Base-by-base conservation (phyloP, 2,329 filamentous ascomycete species). In the Trichoderma gracile region DNA sequence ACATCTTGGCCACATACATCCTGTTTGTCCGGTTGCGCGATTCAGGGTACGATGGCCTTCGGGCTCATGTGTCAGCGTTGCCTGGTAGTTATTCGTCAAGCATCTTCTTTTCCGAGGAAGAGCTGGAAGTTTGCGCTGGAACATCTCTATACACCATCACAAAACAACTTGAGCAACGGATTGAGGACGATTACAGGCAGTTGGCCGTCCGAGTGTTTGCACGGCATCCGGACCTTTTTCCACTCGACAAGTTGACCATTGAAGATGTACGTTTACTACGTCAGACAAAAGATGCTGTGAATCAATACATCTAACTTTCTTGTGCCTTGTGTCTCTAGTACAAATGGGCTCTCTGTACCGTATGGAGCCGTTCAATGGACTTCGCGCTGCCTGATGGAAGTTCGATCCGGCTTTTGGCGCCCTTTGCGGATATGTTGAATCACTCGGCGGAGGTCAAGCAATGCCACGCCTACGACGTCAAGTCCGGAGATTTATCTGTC, bases 391-490 rank as follows among this genome's bases (percentile, higher is more conserved):
- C 67, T 5, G 55, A 63, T 55, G 65, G 59, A 19, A 67, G 60
- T 33, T 61, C 67, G 42, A 15, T 69, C 42, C 64, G 67, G 45
- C 61, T 68, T 55, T 42, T 76, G 64, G 73, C 74, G 56, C 75
- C 74, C 40, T 75, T 76, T 50, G 74, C 75, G 57, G 74, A 77
- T 66, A 77, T 77, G 75, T 67, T 77, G 56, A 76, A 77, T 69
- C 75, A 77, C 70, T 73, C 72, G 19, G 66, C 69, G 67, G 71
- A 73, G 30, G 73, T 72, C 40, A 70, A 71, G 69, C 72, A 74
- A 67, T 76, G 75, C 63, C 74, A 77, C 66, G 72, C 70, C 67
- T 76, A 76, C 65, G 72, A 76, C 70, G 59, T 67, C 45, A 68
- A 65, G 55, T 73, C 74, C 62, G 69, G 72, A 67, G 69, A 72